A percentile compares a stretch with the other conserved stretches of the same genome.
phyloP scores from a whole-genome alignment of 1,139 yeast genomes.

The Scheffersomyces stambukii region DNA sequence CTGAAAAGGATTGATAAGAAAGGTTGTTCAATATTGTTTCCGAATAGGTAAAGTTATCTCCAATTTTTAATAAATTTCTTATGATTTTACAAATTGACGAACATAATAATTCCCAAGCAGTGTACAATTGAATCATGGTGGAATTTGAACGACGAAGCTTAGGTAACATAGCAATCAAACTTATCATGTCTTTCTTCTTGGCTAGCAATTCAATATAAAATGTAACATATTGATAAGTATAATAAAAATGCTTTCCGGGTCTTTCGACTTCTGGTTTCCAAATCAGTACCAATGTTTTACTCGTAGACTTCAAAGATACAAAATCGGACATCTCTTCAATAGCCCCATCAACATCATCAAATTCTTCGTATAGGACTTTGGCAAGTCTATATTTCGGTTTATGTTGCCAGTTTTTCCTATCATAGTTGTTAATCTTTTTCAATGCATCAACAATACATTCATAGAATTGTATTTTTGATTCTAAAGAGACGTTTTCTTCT shows the following conservation, averaged over 20 bases:
- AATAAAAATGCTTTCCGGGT: conserved; percentile 89
- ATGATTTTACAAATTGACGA: conserved; percentile 46
- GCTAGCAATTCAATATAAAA: conserved; percentile 59
- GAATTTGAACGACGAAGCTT: conserved; percentile 73
- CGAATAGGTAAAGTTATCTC: conserved; percentile 48
- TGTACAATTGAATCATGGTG: conserved; percentile 60
- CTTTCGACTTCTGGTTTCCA: conserved; percentile 94
- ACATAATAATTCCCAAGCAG: conserved; percentile 63
- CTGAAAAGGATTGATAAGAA: conserved; percentile 42
- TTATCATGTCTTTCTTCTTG: conserved; percentile 51
- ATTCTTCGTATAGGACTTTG: conserved; percentile 51
- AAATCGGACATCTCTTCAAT: conserved; percentile 59
- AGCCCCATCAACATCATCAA: conserved; percentile 51
- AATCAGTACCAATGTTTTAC: conserved; percentile 72
- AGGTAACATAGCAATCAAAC: conserved; percentile 58
- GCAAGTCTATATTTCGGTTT: conserved; percentile 78
- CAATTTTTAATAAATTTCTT: conserved; percentile 42
- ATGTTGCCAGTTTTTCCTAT: conserved; percentile 91
- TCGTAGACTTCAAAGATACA: conserved; percentile 62
- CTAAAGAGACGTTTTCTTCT: conserved; percentile 7
- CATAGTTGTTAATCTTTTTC: conserved; percentile 44
- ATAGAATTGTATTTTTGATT: conserved; percentile 20
- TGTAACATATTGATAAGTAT: conserved; percentile 64
- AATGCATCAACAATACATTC: conserved; percentile 23
- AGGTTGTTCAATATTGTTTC: conserved; percentile 50